Evolutionary conservation across 2,329 filamentous ascomycete species (phyloP), one percentile per base, ranked within the genome.

Genomic region (Botryotinia globosa): DNA sequence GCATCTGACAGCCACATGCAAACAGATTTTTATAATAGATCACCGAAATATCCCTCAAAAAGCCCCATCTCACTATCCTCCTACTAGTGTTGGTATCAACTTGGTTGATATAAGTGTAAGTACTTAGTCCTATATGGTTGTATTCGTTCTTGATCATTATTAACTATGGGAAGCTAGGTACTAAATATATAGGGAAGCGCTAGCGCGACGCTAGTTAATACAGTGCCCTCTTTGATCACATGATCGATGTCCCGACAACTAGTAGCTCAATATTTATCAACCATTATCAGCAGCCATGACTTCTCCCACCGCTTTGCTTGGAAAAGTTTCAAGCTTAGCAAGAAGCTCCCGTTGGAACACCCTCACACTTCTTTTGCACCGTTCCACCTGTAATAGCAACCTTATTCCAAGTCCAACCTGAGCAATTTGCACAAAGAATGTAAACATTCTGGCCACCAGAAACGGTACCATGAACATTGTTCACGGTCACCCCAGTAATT

Each of bases 381-480:
- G 85, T 83, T 66, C 87, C 87, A 51, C 87, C 87, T 25, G 85
- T 86, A 44, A 89, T 81, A 65, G 75, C 78, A 74, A 86, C 83
- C 29, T 88, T 81, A 18, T 78, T 81, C 85, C 86, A 89, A n/a
- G 82, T 86, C 85, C 87, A 90, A 80, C 83, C 82, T 8, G 81
- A 83, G 80, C 86, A 87, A 45, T 78, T 80, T 25, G 84, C 87
- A 75, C 87, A 89, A 20, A 88, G 83, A 72, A 89, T 85, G 76
- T 86, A 86, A 74, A 87, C 79, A 67, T 85, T 78, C 25, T 80
- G 82, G 12, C 77, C 84, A 14, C 75, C 76, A 2, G 44, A 61
- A 65, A 87, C 85, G 4, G 74, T 76, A 39, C 85, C 85, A 3
- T 77, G 82, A 73, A 87, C 82, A 71, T 83, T 80, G 56, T 80